Conservation (phyloP, 495 filamentous ascomycete species). For the Geoglossum glabrum region DNA sequence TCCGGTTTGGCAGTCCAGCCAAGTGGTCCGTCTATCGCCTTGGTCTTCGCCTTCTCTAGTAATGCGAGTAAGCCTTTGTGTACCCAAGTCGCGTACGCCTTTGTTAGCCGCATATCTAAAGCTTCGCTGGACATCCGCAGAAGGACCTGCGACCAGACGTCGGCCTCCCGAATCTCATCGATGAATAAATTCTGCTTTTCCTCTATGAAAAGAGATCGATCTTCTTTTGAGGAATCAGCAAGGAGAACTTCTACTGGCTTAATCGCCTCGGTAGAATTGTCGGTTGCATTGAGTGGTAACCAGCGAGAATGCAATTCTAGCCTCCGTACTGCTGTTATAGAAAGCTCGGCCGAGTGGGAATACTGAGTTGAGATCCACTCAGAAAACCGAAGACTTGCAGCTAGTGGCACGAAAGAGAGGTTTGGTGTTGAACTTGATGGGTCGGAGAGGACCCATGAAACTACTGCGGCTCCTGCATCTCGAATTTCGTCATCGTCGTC, state of each 20-base stretch:
- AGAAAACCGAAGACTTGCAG: not conserved
- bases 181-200: constrained; percentile 87
- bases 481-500: constrained; percentile 88
- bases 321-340: constrained; percentile 3
- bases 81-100: constrained; percentile 30
- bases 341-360: constrained; percentile 7
- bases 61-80: constrained; percentile 33
- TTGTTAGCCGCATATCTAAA: constrained; percentile 11
- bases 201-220: constrained; percentile 57
- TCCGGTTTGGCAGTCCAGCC: constrained; percentile 58
- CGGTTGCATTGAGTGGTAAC: constrained; percentile 11
- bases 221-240: constrained; percentile 30
- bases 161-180: constrained; percentile 52
- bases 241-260: constrained; percentile 25
- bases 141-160: constrained; percentile 38
- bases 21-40: constrained; percentile 36
- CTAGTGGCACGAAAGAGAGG: not conserved
- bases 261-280: constrained; percentile 9
- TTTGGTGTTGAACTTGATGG: not conserved
- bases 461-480: constrained; percentile 33
- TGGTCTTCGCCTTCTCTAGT: constrained; percentile 16
- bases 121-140: not conserved
- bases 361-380: not conserved
- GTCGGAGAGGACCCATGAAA: constrained; percentile 8
- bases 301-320: constrained; percentile 1